Conservation (phyloP, 306 rosid species). For the Neltuma alba region DNA sequence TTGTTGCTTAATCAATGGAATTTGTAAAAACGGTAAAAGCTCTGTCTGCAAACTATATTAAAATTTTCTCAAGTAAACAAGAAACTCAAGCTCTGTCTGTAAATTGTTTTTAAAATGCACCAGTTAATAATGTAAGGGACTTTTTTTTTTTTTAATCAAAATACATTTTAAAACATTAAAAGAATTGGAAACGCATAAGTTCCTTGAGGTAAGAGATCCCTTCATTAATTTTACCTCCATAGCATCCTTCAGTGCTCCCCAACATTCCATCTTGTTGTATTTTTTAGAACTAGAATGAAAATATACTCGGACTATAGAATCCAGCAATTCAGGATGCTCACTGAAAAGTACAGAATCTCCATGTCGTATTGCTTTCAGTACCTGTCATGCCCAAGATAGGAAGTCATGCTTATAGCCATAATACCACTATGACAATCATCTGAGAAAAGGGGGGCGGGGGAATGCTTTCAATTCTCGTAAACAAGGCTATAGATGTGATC, state of each 20-base stretch:
- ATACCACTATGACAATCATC: neutral
- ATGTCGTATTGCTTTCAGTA: conserved; percentile 67
- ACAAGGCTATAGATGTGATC: conserved; percentile 10
- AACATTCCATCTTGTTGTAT: conserved; percentile 83
- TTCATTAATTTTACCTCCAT: conserved; percentile 53
- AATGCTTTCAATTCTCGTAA: neutral
- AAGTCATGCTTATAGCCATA: neutral
- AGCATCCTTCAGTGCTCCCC: conserved; percentile 92
- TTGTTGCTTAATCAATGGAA: neutral
- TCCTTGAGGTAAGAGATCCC: neutral
- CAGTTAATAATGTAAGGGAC: neutral
- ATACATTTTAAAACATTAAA: neutral
- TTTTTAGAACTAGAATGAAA: conserved; percentile 83
- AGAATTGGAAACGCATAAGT: neutral
- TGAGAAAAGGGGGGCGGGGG: neutral
- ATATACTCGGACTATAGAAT: conserved; percentile 77
- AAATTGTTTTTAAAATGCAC: neutral
- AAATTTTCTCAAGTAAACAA: neutral
- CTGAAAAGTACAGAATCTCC: conserved; percentile 77
- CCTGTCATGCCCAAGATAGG: conserved; percentile 47
- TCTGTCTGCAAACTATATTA: neutral
- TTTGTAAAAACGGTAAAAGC: neutral
- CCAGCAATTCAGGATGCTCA: conserved; percentile 76
- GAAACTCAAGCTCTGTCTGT: too few relatives aligned
- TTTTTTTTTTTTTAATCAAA: neutral